phyloP scores from a whole-genome alignment of 78 protist genomes.

The Dictyostelium brefeldianum region DNA sequence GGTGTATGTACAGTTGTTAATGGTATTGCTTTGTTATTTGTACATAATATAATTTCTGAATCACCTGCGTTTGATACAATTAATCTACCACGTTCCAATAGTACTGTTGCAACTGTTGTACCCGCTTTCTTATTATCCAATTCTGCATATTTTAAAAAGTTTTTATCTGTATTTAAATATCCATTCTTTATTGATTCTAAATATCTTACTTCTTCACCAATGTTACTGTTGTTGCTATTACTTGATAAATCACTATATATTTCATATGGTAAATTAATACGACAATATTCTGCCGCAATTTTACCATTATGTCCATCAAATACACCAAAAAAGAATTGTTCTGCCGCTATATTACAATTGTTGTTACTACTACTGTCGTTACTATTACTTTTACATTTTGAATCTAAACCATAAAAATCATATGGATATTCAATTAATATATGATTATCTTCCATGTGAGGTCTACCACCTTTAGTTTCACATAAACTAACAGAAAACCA shows the following conservation, averaged over 20 bases:
- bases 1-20: constrained; percentile 53
- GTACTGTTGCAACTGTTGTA: constrained; percentile 65
- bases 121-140: constrained; percentile 72
- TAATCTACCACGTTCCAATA: constrained; percentile 12
- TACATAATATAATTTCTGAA: constrained; percentile 56
- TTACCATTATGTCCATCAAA: constrained; percentile 85
- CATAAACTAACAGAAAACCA: neutral
- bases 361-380: neutral
- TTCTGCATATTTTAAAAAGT: constrained; percentile 56
- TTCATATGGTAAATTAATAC: constrained; percentile 34
- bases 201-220: neutral
- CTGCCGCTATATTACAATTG: neutral
- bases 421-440: constrained; percentile 62
- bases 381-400: neutral
- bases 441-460: constrained; percentile 80
- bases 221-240: neutral
- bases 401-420: constrained; percentile 20
- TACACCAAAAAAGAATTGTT: constrained; percentile 72
- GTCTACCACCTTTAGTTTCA: constrained; percentile 62
- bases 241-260: neutral
- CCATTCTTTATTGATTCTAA: constrained; percentile 17
- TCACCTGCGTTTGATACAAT: constrained; percentile 69
- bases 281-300: constrained; percentile 72
- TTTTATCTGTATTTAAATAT: constrained; percentile 11
- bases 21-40: constrained; percentile 10